These are phyloP conservation scores for Neospermospora avenae DNA, from an alignment of 2,329 filamentous ascomycete genomes.

Conservation along the genomic window DNA sequence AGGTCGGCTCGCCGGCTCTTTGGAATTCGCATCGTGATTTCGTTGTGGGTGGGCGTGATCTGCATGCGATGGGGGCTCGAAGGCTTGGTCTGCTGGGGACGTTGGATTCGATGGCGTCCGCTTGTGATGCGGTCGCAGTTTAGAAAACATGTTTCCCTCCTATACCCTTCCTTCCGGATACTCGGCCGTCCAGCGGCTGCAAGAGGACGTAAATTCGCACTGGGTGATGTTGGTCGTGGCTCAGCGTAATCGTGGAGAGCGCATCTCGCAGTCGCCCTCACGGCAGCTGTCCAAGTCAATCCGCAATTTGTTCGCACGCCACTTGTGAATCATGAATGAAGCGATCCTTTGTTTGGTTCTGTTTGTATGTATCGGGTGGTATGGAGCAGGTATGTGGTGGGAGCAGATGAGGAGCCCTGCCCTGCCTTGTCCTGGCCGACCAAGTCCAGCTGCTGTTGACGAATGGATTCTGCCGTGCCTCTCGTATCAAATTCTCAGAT, in stretches of 20 bases:
- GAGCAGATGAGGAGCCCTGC: constrained; percentile 10
- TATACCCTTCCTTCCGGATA: neutral
- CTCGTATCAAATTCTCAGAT: constrained; percentile 2
- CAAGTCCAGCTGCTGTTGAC: neutral
- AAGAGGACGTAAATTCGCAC: neutral
- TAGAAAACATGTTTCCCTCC: constrained; percentile 34
- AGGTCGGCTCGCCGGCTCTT: constrained; percentile 35
- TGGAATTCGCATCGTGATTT: constrained; percentile 23
- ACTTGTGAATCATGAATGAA: neutral
- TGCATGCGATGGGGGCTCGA: constrained; percentile 26
- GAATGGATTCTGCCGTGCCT: constrained; percentile 1
- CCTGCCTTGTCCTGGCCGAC: neutral
- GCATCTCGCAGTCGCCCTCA: constrained; percentile 11
- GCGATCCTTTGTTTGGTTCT: neutral
- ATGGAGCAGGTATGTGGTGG: neutral
- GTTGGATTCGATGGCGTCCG: constrained; percentile 34
- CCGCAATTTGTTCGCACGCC: neutral
- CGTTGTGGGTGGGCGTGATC: constrained; percentile 32
- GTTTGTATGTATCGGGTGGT: no score
- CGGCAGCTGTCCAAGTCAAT: neutral
- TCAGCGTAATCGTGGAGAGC: constrained; percentile 8
- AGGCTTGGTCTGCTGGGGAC: constrained; percentile 33
- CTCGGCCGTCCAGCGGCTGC: neutral
- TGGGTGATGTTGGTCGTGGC: constrained; percentile 1
- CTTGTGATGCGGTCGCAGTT: constrained; percentile 35